Percentiles rank a stretch among this genome's conserved stretches.
phyloP scores from a whole-genome alignment of 768 basidiomycete species.

The Leccinellum albellum region DNA sequence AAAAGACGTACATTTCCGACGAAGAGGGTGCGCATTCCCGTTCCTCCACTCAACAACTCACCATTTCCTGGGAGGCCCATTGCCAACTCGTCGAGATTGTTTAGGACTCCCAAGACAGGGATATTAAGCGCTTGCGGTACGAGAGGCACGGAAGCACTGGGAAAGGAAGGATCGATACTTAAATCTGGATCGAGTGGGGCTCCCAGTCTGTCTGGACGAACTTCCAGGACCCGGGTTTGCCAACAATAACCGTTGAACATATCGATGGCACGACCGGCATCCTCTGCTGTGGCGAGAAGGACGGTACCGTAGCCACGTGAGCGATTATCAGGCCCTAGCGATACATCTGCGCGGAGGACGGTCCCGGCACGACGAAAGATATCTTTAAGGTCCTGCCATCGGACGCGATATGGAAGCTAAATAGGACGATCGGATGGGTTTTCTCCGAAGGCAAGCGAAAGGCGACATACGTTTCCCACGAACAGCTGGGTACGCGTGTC shows the following conservation, averaged over 20 bases:
- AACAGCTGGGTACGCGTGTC: conserved; percentile 96
- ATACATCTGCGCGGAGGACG: conserved; percentile 73
- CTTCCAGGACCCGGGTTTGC: conserved; percentile 91
- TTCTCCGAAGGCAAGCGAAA: background rate
- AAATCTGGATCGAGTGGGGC: conserved; percentile 25
- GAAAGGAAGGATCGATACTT: conserved; percentile 11
- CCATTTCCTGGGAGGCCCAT: conserved; percentile 10
- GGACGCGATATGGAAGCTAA: conserved; percentile 91
- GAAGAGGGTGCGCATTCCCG: conserved; percentile 60
- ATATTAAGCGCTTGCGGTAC: conserved; percentile 17
- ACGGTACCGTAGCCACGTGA: conserved; percentile 95
- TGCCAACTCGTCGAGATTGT: conserved; percentile 18
- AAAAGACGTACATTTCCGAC: conserved; percentile 78
- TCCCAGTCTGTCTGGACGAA: conserved; percentile 77
- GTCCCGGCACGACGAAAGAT: conserved; percentile 94
- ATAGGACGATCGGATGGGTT: background rate
- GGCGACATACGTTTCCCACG: conserved; percentile 80
- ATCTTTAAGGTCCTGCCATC: conserved; percentile 99
- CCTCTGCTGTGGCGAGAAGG: conserved; percentile 88
- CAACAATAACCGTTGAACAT: conserved; percentile 97
- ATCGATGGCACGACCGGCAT: conserved; percentile 91
- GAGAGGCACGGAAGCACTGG: conserved; percentile 16
- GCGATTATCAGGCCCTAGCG: conserved; percentile 83
- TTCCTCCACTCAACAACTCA: conserved; percentile 28
- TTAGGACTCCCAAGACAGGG: conserved; percentile 11